Evolutionary conservation across 148 eudicot genomes (phyloP).

Genomic region (Cornus kousa): DNA sequence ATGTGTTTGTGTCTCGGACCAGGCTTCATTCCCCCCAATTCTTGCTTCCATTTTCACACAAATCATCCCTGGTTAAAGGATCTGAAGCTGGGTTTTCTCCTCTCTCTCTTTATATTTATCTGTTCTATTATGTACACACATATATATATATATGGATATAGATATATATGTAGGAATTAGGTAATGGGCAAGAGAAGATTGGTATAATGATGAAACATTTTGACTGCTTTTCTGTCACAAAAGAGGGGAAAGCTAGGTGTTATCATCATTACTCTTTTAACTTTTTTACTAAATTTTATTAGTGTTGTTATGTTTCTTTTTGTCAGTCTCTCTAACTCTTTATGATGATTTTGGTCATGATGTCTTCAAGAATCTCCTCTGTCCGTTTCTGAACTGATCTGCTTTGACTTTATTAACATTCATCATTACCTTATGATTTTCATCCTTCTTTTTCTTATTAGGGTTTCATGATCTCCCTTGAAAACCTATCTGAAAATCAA

Average conservation of each 20-base stretch:
- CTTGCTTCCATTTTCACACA: conserved; percentile 19
- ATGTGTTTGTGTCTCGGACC: conserved; percentile 50
- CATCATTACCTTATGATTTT: neutral
- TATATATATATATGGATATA: neutral
- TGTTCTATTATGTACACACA: neutral
- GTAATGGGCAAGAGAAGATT: conserved; percentile 21
- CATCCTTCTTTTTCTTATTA: neutral
- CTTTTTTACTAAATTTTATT: neutral
- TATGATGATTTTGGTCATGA: conserved; percentile 8
- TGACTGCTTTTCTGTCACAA: conserved; percentile 9
- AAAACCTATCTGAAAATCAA: too few species aligned
- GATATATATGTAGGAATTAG: neutral
- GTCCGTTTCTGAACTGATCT: conserved; percentile 13
- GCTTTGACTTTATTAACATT: neutral
- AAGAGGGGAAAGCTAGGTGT: neutral
- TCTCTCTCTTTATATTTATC: neutral
- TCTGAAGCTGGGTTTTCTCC: neutral
- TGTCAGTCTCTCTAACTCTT: conserved; percentile 18
- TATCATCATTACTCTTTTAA: neutral
- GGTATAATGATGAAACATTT: conserved; percentile 24
- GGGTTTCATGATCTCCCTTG: neutral
- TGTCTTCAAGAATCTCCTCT: conserved; percentile 26
- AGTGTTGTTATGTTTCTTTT: neutral
- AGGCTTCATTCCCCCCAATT: conserved; percentile 72
- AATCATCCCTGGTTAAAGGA: neutral